These are phyloP conservation scores for Leersia perrieri DNA, from an alignment of 176 grass and related monocot genomes.

Conservation along the genomic window DNA sequence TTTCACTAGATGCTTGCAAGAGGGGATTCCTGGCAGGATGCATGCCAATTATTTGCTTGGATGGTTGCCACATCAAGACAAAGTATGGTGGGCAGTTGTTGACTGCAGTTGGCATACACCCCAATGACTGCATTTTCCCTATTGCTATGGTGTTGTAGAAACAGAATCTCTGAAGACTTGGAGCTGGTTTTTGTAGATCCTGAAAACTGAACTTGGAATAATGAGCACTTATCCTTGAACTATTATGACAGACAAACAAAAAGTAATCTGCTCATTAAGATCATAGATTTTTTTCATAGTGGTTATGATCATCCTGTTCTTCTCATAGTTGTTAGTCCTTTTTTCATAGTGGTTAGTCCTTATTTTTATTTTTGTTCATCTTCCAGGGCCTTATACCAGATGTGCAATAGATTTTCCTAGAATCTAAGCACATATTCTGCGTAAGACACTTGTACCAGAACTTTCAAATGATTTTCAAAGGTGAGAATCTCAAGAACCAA, in stretches of 20 bases:
- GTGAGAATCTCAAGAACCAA: neutral
- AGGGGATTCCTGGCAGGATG: neutral
- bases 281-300: no score
- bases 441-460: neutral
- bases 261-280: no score
- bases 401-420: no score
- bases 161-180: neutral
- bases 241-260: no score
- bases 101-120: neutral
- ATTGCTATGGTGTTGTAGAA: neutral
- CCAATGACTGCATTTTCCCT: conserved; percentile 1
- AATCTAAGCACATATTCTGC: neutral
- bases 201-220: no score
- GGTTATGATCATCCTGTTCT: no score
- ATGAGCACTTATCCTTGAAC: no score
- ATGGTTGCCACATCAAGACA: neutral
- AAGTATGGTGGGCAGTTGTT: neutral
- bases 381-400: no score
- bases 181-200: no score
- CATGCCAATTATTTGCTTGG: neutral
- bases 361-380: no score
- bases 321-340: no score
- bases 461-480: neutral
- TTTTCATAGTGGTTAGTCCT: neutral
- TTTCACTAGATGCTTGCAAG: neutral